Evolutionary conservation across 2,329 filamentous ascomycete genomes (phyloP).

Genomic region (Fusarium sp.): DNA sequence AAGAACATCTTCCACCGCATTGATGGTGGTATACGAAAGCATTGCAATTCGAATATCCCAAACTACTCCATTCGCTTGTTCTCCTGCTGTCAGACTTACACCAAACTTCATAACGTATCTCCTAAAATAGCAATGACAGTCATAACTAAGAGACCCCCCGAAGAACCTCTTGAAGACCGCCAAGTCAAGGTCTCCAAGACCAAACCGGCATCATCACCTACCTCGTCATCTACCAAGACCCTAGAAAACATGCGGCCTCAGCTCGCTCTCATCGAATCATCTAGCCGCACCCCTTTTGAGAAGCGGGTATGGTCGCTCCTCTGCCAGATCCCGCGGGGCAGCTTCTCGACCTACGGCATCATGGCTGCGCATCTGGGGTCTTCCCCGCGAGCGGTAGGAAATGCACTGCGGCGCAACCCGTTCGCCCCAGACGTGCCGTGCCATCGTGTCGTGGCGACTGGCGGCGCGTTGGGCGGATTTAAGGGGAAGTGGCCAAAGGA

Average conservation of each 20-base stretch:
- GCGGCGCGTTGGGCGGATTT: constrained; percentile 77
- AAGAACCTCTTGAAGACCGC: constrained; percentile 26
- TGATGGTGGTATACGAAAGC: neutral
- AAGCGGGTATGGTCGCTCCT: constrained; percentile 76
- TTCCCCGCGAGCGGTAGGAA: constrained; percentile 80
- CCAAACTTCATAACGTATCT: neutral
- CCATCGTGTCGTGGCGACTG: constrained; percentile 81
- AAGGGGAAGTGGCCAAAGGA: constrained; percentile 72
- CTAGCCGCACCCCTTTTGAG: constrained; percentile 64
- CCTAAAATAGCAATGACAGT: constrained; percentile 22
- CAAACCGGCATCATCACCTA: constrained; percentile 10
- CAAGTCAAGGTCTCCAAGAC: constrained; percentile 29
- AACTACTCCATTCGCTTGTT: neutral
- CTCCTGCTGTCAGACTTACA: neutral
- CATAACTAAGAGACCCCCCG: constrained; percentile 32
- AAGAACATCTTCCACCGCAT: neutral
- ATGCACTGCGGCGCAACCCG: constrained; percentile 80
- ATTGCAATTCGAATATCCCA: neutral
- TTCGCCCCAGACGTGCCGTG: constrained; percentile 86
- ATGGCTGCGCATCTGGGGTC: constrained; percentile 75
- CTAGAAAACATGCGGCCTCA: constrained; percentile 50
- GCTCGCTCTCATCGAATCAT: constrained; percentile 58
- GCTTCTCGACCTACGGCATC: constrained; percentile 81
- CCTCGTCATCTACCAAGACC: constrained; percentile 4
- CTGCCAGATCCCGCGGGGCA: constrained; percentile 79